Base-by-base conservation (phyloP, 257 asterid genomes). In the Lycium barbarum region DNA sequence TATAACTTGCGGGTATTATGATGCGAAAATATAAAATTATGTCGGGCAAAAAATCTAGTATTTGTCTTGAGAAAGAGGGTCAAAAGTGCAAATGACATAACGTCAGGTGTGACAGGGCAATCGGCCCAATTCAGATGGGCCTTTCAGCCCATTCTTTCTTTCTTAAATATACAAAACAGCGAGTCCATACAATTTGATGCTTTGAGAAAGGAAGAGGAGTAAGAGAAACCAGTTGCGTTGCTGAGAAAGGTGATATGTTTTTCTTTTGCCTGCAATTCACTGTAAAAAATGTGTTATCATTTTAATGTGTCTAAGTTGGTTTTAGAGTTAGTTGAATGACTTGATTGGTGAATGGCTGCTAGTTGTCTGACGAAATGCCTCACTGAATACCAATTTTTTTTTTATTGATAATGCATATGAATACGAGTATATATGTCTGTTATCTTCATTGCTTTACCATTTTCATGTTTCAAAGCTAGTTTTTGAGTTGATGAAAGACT, bases 281-380 rank as follows among this genome's bases (percentile, higher is more conserved):
- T 12, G 6, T n/a, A 38, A n/a, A 20, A 73, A 45, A 20, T 26
- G 20, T 20, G 2, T 47, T 47, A 73, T 73, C 61, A 20, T 47
- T 47, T 73, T 73, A 7, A 73, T 73, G 36, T 26, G 20, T 47
- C 0, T n/a, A 5, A 45, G 80, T 20, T 45, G n/a, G 58, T 67
- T 1, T 1, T 67, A 68, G 22, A 7, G 59, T 73, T 12, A 40
- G 40, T 2, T 0, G 18, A 72, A 72, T 43, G 54, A 9, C 9
- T 45, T 72, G 36, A 6, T 43, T 71, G 17, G 0, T 70, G 13
- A 38, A 55, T 71, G 82, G 33, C 15, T 70, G 66, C 59, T 55
- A 4, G 14, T 4, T 83, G 82, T 71, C 71, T 45, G 82, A 40
- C 10, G 7, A 68, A 70, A 54, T 47, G 83, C 81, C 49, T 72